phyloP scores from a whole-genome alignment of 2,329 filamentous ascomycete species.

The Emmonsiellopsis sp. region DNA sequence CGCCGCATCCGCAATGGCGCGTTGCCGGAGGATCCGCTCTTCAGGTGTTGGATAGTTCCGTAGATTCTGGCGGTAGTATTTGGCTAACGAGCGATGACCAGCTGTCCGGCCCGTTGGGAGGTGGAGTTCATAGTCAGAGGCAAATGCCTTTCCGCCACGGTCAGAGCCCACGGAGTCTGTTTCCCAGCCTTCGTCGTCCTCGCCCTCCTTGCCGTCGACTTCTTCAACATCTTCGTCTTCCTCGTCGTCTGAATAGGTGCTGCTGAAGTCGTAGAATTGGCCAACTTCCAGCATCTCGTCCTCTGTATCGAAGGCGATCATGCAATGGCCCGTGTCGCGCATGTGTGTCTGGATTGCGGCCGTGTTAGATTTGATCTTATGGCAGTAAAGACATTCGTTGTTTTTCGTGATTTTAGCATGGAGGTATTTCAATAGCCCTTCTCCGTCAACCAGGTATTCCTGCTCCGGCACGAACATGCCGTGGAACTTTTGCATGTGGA shows the following conservation, averaged over 20 bases:
- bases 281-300: conserved; percentile 89
- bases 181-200: conserved; percentile 74
- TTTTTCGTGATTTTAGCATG: conserved; percentile 70
- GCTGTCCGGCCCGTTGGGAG: conserved; percentile 82
- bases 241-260: conserved; percentile 81
- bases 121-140: conserved; percentile 86
- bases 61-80: conserved; percentile 89
- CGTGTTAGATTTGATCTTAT: conserved; percentile 67
- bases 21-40: conserved; percentile 58
- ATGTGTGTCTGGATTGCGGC: conserved; percentile 90
- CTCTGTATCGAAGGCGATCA: conserved; percentile 83
- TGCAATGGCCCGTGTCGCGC: conserved; percentile 94
- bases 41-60: conserved; percentile 70
- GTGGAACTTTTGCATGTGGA: conserved; percentile 87
- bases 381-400: conserved; percentile 80
- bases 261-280: conserved; percentile 93
- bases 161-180: conserved; percentile 87
- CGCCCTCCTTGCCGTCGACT: conserved; percentile 40
- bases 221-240: conserved; percentile 26
- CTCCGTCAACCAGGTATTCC: conserved; percentile 69
- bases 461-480: conserved; percentile 94
- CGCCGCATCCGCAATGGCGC: conserved; percentile 46
- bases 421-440: conserved; percentile 70
- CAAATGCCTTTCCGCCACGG: conserved; percentile 72
- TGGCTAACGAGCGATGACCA: conserved; percentile 77